Evolutionary conservation across 2,329 filamentous ascomycete species (phyloP), one percentile per base, ranked within the genome.

Genomic region (Cladophialophora carrionii): DNA sequence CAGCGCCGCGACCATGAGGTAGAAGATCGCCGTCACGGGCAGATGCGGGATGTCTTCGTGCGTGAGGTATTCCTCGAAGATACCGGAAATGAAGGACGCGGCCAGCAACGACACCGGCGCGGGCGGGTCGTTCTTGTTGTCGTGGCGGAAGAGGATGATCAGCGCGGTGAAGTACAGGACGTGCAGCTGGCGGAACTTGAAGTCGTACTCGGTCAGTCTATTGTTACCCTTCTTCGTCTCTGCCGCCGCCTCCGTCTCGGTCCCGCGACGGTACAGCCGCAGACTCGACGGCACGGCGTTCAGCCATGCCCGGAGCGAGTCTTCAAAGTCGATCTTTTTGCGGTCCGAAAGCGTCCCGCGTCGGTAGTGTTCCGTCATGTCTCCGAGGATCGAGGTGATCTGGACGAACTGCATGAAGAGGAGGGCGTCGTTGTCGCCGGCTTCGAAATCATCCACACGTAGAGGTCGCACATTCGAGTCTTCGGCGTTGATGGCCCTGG

Each of bases 301-400:
- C 20, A 76, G 68, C 79, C 78, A 81, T 22, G 77, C 70, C 65
- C 72, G 73, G 3, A 76, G 69, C 1, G 71, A 67, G 46, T 73
- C 72, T 52, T 74, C 73, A 14, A 74, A 69, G 41, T 65, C 61
- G 49, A 72, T 68, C 49, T 71, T 61, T n/a, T 61, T 67, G 34
- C 56, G 61, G 17, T 64, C 63, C 5, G 73, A 71, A 26, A 76
- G 63, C 7, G 61, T 68, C 26, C 73, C 73, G 3, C 73, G 73
- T 6, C 71, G 71, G 20, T 58, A 64, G 26, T 66, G 63, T 41
- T 66, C 63, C 22, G 66, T 68, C 51, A 70, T 60, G 26, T 70
- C 68, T 10, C 68, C 68, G 5, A 68, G 53, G 14, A 68, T 68
- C 10, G 66, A 65, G n/a, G 60, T 66, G 34, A 70, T 70, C 14